These are phyloP conservation scores for Trichomonascaceae sp. DNA, from an alignment of 1,139 yeast genomes.

Conservation along the genomic window DNA sequence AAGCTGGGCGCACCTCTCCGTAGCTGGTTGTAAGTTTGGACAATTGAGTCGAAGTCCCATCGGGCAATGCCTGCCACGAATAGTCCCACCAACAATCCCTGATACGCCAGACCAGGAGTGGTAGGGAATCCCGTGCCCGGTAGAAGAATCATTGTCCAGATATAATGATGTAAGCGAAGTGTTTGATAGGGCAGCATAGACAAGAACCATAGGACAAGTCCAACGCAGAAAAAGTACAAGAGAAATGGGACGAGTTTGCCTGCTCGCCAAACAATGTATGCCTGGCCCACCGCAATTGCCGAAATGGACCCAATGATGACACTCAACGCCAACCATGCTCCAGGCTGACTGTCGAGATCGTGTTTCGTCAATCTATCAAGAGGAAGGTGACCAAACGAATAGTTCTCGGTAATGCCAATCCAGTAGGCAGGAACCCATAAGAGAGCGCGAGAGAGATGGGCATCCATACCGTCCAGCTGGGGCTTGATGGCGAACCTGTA, in stretches of 20 bases:
- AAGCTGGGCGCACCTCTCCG: slow-evolving; percentile 60
- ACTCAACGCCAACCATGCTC: slow-evolving; percentile 56
- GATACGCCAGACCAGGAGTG: slow-evolving; percentile 62
- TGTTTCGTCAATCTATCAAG: slow-evolving; percentile 65
- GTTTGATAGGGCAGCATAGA: slow-evolving; percentile 55
- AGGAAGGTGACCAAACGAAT: slow-evolving; percentile 79
- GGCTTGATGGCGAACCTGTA: slow-evolving; percentile 43
- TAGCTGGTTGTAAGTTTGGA: slow-evolving; percentile 60
- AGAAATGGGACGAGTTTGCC: slow-evolving; percentile 56
- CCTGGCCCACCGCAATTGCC: slow-evolving; percentile 55
- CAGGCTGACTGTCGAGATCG: slow-evolving; percentile 65
- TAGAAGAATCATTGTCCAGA: slow-evolving; percentile 59
- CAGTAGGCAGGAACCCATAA: slow-evolving; percentile 76
- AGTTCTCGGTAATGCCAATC: slow-evolving; percentile 74
- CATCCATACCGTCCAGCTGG: slow-evolving; percentile 18
- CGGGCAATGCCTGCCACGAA: slow-evolving; percentile 75
- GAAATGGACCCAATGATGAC: slow-evolving; percentile 34
- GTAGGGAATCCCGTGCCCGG: slow-evolving; percentile 63
- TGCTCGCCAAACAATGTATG: slow-evolving; percentile 64
- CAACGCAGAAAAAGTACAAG: slow-evolving; percentile 36
- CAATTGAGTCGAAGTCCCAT: slow-evolving; percentile 89
- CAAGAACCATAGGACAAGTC: slow-evolving; percentile 34
- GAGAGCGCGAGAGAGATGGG: slow-evolving; percentile 37
- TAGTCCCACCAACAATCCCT: slow-evolving; percentile 73
- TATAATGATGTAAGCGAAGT: slow-evolving; percentile 79